Conservation (phyloP, 768 basidiomycete genomes). For the Jaapia argillacea region DNA sequence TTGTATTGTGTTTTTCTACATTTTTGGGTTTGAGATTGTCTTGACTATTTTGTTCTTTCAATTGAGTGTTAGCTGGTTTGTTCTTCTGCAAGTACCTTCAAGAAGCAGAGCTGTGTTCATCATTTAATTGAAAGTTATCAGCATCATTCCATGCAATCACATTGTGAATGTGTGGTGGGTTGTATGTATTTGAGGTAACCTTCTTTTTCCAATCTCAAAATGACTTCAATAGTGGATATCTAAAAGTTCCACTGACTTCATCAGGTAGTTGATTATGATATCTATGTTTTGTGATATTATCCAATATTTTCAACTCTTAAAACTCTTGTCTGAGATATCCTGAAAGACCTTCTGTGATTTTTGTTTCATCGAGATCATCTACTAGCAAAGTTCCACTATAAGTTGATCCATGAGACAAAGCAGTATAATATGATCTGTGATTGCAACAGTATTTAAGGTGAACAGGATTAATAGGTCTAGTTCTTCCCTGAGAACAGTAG, state of each 20-base stretch:
- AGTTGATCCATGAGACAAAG: constrained; percentile 10
- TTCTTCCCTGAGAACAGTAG: constrained; percentile 13
- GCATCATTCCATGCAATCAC: not conserved
- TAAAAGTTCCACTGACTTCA: not conserved
- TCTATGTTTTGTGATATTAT: constrained; percentile 5
- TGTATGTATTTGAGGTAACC: constrained; percentile 3
- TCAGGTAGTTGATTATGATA: constrained; percentile 1
- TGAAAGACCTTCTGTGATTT: constrained; percentile 6
- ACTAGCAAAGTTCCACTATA: constrained; percentile 9
- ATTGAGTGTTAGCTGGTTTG: too few relatives aligned
- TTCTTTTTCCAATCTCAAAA: not conserved
- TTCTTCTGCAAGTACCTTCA: too few relatives aligned
- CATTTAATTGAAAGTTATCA: not conserved
- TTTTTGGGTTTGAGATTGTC: too few relatives aligned
- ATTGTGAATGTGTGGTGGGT: too few relatives aligned
- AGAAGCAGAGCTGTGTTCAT: not conserved
- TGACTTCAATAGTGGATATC: not conserved
- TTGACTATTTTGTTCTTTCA: constrained; percentile 1
- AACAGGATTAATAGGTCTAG: constrained; percentile 8
- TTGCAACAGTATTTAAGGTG: constrained; percentile 7
- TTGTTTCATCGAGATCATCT: constrained; percentile 4
- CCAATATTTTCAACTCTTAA: constrained; percentile 7
- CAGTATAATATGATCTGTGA: constrained; percentile 13
- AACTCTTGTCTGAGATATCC: constrained; percentile 12
- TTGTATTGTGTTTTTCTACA: too few relatives aligned